These are phyloP conservation scores for Thelonectria olida DNA, from an alignment of 2,329 filamentous ascomycete genomes.

Conservation along the genomic window DNA sequence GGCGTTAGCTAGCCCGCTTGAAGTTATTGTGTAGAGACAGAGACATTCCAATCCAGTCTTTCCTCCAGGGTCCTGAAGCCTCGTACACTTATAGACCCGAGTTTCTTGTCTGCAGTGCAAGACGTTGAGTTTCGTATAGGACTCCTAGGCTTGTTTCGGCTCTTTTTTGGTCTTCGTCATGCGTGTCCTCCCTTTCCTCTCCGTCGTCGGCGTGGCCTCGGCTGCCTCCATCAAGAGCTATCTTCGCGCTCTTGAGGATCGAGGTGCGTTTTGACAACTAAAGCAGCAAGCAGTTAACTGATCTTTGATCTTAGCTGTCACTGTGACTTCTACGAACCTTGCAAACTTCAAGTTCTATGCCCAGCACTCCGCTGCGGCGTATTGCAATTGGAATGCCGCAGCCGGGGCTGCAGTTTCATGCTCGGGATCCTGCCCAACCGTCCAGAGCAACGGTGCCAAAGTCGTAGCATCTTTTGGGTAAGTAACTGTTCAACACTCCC, in stretches of 20 bases:
- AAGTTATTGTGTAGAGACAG: not conserved
- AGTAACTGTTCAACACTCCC: conserved; percentile 25
- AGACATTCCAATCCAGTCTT: not conserved
- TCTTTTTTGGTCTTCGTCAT: conserved; percentile 24
- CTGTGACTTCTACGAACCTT: conserved; percentile 46
- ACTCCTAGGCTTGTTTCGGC: too few species aligned
- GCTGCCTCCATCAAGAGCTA: conserved; percentile 41
- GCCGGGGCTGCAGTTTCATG: conserved; percentile 55
- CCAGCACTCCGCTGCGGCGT: conserved; percentile 61
- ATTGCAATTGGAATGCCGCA: conserved; percentile 59
- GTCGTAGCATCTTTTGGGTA: conserved; percentile 55
- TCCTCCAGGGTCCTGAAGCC: too few species aligned
- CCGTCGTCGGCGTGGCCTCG: conserved; percentile 37
- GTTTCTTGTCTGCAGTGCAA: not conserved
- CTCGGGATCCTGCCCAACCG: conserved; percentile 53
- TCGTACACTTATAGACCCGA: too few species aligned
- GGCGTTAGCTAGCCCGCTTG: not conserved
- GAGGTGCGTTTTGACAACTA: conserved; percentile 43
- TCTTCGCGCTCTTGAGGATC: conserved; percentile 39
- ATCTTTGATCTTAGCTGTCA: conserved; percentile 5
- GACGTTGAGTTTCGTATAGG: too few species aligned
- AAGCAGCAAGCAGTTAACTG: not conserved
- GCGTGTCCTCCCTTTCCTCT: conserved; percentile 38
- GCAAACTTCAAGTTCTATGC: conserved; percentile 57
- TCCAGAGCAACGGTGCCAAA: conserved; percentile 54